Evolutionary conservation across 2,329 filamentous ascomycete genomes (phyloP).

Genomic region (Trichoderma cornu-damae): DNA sequence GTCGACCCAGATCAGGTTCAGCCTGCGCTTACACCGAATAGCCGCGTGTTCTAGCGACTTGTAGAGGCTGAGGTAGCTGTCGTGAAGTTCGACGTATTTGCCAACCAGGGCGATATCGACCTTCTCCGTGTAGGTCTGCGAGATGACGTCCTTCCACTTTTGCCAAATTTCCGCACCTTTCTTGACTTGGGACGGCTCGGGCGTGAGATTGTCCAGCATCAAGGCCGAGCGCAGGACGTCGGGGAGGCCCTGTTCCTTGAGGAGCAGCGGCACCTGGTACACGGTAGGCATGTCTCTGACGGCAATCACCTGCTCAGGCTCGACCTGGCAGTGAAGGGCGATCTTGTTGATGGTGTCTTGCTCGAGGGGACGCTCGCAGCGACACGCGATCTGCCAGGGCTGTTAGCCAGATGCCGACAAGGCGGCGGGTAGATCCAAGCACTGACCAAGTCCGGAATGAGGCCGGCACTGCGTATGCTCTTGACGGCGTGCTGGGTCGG

Average conservation of each 20-base stretch:
- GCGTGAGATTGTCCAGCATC: slow-evolving; percentile 53
- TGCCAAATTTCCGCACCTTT: slow-evolving; percentile 69
- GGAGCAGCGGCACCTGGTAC: slow-evolving; percentile 91
- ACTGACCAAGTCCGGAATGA: slow-evolving; percentile 63
- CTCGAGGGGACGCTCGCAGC: slow-evolving; percentile 74
- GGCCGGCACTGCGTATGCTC: slow-evolving; percentile 73
- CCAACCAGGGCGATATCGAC: slow-evolving; percentile 85
- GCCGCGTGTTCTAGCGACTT: slow-evolving; percentile 88
- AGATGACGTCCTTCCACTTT: slow-evolving; percentile 67
- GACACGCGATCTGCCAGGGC: slow-evolving; percentile 70
- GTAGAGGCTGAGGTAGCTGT: slow-evolving; percentile 75
- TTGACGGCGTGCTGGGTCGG: slow-evolving; percentile 90
- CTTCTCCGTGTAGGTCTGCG: slow-evolving; percentile 58
- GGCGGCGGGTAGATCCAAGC: neutral
- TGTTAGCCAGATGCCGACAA: slow-evolving; percentile 5
- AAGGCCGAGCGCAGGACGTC: slow-evolving; percentile 61
- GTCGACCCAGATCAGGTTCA: slow-evolving; percentile 81
- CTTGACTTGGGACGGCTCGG: slow-evolving; percentile 49
- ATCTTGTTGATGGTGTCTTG: slow-evolving; percentile 77
- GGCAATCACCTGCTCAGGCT: slow-evolving; percentile 77
- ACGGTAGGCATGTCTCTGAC: slow-evolving; percentile 85
- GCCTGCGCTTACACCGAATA: slow-evolving; percentile 76
- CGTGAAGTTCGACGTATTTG: slow-evolving; percentile 81
- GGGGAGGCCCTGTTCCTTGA: slow-evolving; percentile 74
- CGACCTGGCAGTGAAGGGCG: slow-evolving; percentile 82